Base-by-base conservation (phyloP, 331 rosid genomes). In the Telfairia occidentalis region DNA sequence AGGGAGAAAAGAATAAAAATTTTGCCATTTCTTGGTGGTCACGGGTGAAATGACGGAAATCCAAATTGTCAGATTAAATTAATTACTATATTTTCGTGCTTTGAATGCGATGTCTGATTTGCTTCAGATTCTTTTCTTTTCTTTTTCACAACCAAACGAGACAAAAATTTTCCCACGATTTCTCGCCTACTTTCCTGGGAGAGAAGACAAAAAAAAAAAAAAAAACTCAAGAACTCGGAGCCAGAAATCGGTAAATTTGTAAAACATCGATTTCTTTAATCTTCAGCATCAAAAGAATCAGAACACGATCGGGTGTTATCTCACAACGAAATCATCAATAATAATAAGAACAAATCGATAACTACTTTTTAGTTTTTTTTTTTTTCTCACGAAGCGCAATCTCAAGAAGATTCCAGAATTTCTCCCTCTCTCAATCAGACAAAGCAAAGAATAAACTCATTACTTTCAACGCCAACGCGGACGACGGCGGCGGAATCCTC, bases 401-500 rank as follows among this genome's bases (percentile, higher is more conserved):
- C 52, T 26, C 35, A 24, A 24, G 15, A 43, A 26, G 38, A 46
- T 71, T 71, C 35, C 75, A 26, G 3, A 5, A 37, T 26, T 26
- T 57, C 57, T 58, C 58, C 5, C 13, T 54, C 18, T 13, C 29
- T 5, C 11, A 46, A 21, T 85, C 84, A 89, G 58, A 85, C 85
- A 15, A 86, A 89, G 81, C 71, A 87, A 38, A 90, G 86, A 80
- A 90, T 83, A 34, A 84, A 76, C 43, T 90, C 94, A 4, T 61
- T 21, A 19, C 73, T 43, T 32, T 71, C 82, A 26, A 40, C 71
- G 3, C 57, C 71, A 23, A 34, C 74, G 8, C 2, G 60, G 2
- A 12, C 55, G 4, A 30, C 60, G 2, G 30, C 30, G 2, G 30
- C 15, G 13, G 60, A 26, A 1, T 80, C 77, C 30, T 86, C 83